Evolutionary conservation across 208 protist species (phyloP).

Genomic region (Herpetomonas tarakana): DNA sequence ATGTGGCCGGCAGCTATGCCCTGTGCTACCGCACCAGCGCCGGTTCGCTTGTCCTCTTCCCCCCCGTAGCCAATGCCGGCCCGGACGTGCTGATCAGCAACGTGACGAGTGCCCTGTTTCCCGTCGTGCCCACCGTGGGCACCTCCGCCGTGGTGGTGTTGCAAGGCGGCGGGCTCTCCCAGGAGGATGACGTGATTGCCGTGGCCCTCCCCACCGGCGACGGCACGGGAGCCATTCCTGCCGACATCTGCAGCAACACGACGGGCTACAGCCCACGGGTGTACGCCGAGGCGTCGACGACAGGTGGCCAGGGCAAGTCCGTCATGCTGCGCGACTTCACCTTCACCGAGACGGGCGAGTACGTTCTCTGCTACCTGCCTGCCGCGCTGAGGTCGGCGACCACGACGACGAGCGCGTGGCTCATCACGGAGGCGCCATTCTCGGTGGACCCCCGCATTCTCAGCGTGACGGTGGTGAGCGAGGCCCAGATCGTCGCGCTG

Average conservation of each 20-base stretch:
- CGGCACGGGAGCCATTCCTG: slow-evolving; percentile 22
- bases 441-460: slow-evolving; percentile 46
- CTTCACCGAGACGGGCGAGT: slow-evolving; percentile 43
- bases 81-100: slow-evolving; percentile 46
- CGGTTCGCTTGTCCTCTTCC: slow-evolving; percentile 45
- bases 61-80: slow-evolving; percentile 37
- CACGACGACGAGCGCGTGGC: slow-evolving; percentile 8
- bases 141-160: slow-evolving; percentile 32
- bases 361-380: slow-evolving; percentile 75
- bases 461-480: slow-evolving; percentile 40
- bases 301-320: slow-evolving; percentile 15
- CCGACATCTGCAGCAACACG: slow-evolving; percentile 70
- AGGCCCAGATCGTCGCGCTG: slow-evolving; percentile 30
- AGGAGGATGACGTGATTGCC: slow-evolving; percentile 49
- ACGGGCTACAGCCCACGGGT: slow-evolving; percentile 52
- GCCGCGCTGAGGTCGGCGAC: slow-evolving; percentile 17
- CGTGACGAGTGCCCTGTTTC: slow-evolving; percentile 38
- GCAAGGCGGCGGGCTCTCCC: slow-evolving; percentile 62
- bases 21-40: slow-evolving; percentile 53
- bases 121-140: slow-evolving; percentile 14
- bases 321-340: slow-evolving; percentile 30
- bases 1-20: slow-evolving; percentile 39
- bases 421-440: slow-evolving; percentile 52
- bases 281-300: slow-evolving; percentile 8
- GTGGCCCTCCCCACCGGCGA: slow-evolving; percentile 36